A percentile compares a stretch with the other conserved stretches of the same genome.
phyloP scores from a whole-genome alignment of 768 basidiomycete genomes.

The Tricholoma matsutake region DNA sequence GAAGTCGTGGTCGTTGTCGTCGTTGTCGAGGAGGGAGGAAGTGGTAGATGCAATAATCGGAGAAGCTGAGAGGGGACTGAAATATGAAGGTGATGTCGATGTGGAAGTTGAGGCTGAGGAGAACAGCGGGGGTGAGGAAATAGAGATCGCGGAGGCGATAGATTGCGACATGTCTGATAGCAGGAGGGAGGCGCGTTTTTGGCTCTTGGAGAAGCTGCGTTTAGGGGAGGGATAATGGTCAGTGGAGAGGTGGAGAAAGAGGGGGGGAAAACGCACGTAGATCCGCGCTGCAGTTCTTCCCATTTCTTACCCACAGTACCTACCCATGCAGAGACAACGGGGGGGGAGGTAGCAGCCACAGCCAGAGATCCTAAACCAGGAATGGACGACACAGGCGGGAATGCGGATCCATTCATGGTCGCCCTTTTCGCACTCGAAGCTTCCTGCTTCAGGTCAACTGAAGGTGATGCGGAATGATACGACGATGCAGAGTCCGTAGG shows the following conservation, averaged over 20 bases:
- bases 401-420: slow-evolving; percentile 13
- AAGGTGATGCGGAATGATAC: slow-evolving; percentile 9
- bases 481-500: slow-evolving; percentile 5
- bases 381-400: slow-evolving; percentile 36
- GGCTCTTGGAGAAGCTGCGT: slow-evolving; percentile 59
- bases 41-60: slow-evolving; percentile 12
- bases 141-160: slow-evolving; percentile 40
- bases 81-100: slow-evolving; percentile 7
- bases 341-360: slow-evolving; percentile 15
- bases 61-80: slow-evolving; percentile 15
- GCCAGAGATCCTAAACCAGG: slow-evolving; percentile 37
- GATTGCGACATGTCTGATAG: slow-evolving; percentile 63
- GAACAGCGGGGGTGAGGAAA: slow-evolving; percentile 35
- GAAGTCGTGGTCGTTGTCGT: slow-evolving; percentile 35
- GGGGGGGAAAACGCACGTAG: slow-evolving; percentile 46
- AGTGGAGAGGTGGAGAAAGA: background rate
- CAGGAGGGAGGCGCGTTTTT: slow-evolving; percentile 66
- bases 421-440: slow-evolving; percentile 8
- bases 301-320: slow-evolving; percentile 60
- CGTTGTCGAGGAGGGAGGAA: slow-evolving; percentile 37
- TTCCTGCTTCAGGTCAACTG: slow-evolving; percentile 7
- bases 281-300: slow-evolving; percentile 51
- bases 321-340: slow-evolving; percentile 42
- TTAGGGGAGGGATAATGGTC: background rate
- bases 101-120: slow-evolving; percentile 19